Percentiles rank a stretch among this genome's conserved stretches.
These are phyloP conservation scores for Acer campestre DNA, from an alignment of 345 rosid species.

Conservation along the genomic window DNA sequence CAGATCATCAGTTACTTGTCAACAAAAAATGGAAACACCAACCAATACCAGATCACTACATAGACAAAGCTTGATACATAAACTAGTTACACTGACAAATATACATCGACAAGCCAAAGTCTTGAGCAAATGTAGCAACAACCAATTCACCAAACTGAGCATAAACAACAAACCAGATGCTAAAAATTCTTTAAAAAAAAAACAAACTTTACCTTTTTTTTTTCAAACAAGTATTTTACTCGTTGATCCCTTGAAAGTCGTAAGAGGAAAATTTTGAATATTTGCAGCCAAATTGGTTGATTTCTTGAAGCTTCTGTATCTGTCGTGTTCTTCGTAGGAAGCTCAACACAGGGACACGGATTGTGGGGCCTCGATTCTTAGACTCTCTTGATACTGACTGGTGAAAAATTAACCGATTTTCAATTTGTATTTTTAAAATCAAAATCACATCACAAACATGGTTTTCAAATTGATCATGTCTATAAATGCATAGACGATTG, in stretches of 20 bases:
- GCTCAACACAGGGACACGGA: constrained; percentile 40
- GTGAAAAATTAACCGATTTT: background rate
- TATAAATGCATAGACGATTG: too few relatives aligned
- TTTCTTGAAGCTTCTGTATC: constrained; percentile 12
- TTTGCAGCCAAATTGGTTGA: constrained; percentile 6
- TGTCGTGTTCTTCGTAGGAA: background rate
- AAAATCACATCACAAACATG: too few relatives aligned
- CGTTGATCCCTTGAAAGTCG: background rate
- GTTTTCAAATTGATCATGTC: too few relatives aligned
- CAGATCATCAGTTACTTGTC: constrained; percentile 22
- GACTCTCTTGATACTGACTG: constrained; percentile 31
- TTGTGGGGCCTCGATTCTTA: constrained; percentile 44
- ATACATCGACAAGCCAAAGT: background rate
- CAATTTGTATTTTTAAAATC: too few relatives aligned
- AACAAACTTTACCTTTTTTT: background rate
- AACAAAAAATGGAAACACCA: constrained; percentile 23
- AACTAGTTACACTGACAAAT: constrained; percentile 6
- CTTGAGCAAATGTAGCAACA: constrained; percentile 26
- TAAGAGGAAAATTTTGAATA: constrained; percentile 6
- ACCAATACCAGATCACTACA: constrained; percentile 14
- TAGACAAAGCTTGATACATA: background rate
- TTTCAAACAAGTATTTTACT: background rate
- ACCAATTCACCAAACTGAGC: background rate
- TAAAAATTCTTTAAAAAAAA: background rate
- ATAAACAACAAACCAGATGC: constrained; percentile 11